Evolutionary conservation across 345 rosid genomes (phyloP).

Genomic region (Raphanus raphanistrum): DNA sequence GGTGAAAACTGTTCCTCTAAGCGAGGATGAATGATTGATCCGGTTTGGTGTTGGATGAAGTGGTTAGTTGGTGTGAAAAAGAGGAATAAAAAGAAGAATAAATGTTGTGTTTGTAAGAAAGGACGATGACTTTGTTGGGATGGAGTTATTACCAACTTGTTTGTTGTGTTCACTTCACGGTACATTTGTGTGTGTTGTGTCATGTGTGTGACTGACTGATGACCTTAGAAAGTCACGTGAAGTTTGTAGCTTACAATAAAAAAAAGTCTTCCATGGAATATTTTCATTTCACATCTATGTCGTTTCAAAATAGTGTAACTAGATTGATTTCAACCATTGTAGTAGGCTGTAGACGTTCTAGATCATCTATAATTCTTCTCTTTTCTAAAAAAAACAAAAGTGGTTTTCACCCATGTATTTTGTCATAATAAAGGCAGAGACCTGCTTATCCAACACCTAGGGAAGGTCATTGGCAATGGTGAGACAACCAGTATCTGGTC

Average conservation of each 20-base stretch:
- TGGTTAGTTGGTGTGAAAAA: background rate
- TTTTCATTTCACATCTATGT: slow-evolving; percentile 28
- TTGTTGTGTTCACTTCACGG: background rate
- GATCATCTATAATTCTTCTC: background rate
- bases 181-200: slow-evolving; percentile 9
- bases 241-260: slow-evolving; percentile 28
- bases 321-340: slow-evolving; percentile 2
- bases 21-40: slow-evolving; percentile 48
- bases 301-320: background rate
- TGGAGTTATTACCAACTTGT: slow-evolving; percentile 9
- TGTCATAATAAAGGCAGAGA: background rate
- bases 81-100: slow-evolving; percentile 20
- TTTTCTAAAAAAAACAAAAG: background rate
- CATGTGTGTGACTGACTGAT: slow-evolving; percentile 27
- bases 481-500: too few relatives aligned
- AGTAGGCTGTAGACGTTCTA: background rate
- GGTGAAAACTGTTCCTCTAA: slow-evolving; percentile 81
- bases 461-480: too few relatives aligned
- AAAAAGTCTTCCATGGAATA: slow-evolving; percentile 18
- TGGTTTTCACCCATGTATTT: background rate
- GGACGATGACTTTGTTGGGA: background rate
- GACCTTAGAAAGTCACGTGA: slow-evolving; percentile 32
- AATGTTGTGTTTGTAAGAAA: slow-evolving; percentile 18
- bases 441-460: too few relatives aligned
- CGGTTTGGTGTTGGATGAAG: slow-evolving; percentile 20